Base-by-base conservation (phyloP, 2,329 filamentous ascomycete species). In the Clonostachys byssicola region DNA sequence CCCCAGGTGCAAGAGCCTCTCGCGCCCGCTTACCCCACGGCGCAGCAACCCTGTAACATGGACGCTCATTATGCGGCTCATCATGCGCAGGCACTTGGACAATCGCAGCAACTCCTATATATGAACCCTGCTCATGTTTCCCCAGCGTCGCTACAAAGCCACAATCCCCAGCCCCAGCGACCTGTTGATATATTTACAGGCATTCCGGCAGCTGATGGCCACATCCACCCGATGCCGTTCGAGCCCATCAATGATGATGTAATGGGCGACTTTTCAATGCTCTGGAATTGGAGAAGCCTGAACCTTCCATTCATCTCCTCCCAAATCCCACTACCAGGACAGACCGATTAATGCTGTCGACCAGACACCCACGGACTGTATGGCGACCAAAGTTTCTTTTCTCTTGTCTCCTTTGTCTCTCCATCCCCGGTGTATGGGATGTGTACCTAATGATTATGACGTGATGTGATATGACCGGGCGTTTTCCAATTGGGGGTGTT, bases 211-310 rank as follows among this genome's bases (percentile, higher is more conserved):
- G 36, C 36, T n/a, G 36, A 39, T 18, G 36, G 36, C 36, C 36
- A n/a, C 14, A 18, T 39, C 36, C 36, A 39, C 7, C 36, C 36
- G 7, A 39, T 39, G 36, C 47, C 42, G 1, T 38, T 57, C 6
- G 54, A 52, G 6, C 49, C 44, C 5, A 57, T 58, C 8, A 58
- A 56, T 1, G 54, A 55, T 10, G 48, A 48, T 2, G 54, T 57
- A 2, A 45, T 58, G 0, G 56, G 56, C 10, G 54, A 58, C 18
- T 58, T 58, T 34, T 51, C 54, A 3, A 44, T 49, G 12, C 38
- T 58, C 1, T 58, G 56, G 56, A 54, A 58, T 12, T 58, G 56
- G 56, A 49, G 50, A 12, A 58, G 56, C 17, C 45, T 58, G 3
- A 50, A 55, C 17, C 42, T 58, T 44, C 53, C 55, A 41, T 58